Evolutionary conservation across 192 early-diverging fungal genomes (phyloP).

Genomic region (Gigaspora rosea): DNA sequence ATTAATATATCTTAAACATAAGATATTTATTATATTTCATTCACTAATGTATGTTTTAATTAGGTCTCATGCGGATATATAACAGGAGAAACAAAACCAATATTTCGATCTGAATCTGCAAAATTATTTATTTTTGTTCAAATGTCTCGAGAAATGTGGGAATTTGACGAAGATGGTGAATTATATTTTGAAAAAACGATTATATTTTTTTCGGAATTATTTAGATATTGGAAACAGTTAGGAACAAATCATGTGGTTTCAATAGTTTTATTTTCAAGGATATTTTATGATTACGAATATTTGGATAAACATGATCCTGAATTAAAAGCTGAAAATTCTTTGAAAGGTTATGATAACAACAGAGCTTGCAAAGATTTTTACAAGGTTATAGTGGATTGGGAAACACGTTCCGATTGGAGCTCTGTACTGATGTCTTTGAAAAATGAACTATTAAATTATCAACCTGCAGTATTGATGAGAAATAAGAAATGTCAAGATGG

Average conservation of each 20-base stretch:
- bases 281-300: conserved; percentile 69
- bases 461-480: conserved; percentile 65
- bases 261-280: conserved; percentile 90
- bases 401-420: conserved; percentile 75
- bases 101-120: conserved; percentile 92
- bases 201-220: conserved; percentile 86
- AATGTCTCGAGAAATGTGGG: conserved; percentile 97
- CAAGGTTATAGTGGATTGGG: conserved; percentile 94
- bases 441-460: conserved; percentile 73
- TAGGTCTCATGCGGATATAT: conserved; percentile 80
- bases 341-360: conserved; percentile 58
- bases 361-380: conserved; percentile 90
- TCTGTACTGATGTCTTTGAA: conserved; percentile 66
- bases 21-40: background rate
- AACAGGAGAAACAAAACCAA: conserved; percentile 73
- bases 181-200: conserved; percentile 93
- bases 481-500: conserved; percentile 32
- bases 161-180: conserved; percentile 97
- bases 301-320: conserved; percentile 43
- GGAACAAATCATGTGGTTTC: conserved; percentile 94
- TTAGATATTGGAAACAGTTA: conserved; percentile 77
- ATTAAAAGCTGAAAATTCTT: conserved; percentile 39
- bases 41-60: too few relatives aligned
- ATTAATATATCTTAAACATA: background rate
- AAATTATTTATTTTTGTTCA: conserved; percentile 95